Evolutionary conservation across 495 filamentous ascomycete genomes (phyloP).

Genomic region (Podospora pseudopauciseta): DNA sequence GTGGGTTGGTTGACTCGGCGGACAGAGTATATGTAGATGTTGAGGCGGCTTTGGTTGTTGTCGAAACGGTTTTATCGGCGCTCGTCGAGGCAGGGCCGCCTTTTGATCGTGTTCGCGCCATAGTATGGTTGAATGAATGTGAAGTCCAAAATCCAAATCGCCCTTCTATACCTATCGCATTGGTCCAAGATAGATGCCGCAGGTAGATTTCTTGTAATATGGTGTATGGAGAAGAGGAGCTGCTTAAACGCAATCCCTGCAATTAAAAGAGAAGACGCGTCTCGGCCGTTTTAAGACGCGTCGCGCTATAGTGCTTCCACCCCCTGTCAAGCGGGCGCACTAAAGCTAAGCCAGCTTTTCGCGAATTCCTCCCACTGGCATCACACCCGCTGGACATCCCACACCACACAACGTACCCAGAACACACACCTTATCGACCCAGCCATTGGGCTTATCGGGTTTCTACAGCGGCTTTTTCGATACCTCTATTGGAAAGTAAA

Average conservation of each 20-base stretch:
- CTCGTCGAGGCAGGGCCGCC: constrained; percentile 14
- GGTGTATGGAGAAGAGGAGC: no score
- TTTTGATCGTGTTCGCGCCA: constrained; percentile 35
- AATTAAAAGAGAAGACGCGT: neutral
- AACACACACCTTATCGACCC: neutral
- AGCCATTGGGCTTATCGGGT: constrained; percentile 1
- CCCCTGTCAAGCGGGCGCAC: neutral
- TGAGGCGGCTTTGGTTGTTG: constrained; percentile 19
- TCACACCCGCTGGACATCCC: neutral
- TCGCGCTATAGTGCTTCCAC: neutral
- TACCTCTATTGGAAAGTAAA: neutral
- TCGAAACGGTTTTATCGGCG: constrained; percentile 22
- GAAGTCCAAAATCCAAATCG: no score
- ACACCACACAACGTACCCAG: neutral
- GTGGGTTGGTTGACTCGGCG: constrained; percentile 41
- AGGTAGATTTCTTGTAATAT: no score
- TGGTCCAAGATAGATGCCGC: neutral
- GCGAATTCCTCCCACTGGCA: neutral
- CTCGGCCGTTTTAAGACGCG: neutral
- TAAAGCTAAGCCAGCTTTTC: neutral
- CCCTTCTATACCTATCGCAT: neutral
- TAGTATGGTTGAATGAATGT: constrained; percentile 8
- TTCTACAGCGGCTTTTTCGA: neutral
- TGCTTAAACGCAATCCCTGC: neutral
- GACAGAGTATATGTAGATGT: constrained; percentile 36